These are phyloP conservation scores for Lentinula aciculospora DNA, from an alignment of 768 basidiomycete genomes.

Conservation along the genomic window DNA sequence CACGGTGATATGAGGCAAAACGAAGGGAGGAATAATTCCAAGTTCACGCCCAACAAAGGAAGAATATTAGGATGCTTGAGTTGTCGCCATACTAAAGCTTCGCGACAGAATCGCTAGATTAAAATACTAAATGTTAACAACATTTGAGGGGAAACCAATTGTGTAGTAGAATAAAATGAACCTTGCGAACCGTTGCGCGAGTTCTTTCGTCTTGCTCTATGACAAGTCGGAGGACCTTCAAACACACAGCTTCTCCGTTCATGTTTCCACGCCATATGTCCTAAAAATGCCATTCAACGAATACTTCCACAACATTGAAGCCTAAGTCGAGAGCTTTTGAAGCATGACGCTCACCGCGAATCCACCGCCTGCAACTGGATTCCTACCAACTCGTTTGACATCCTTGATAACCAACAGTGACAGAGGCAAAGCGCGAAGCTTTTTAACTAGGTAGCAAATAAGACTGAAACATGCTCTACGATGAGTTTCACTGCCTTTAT, in stretches of 20 bases:
- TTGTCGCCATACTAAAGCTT: conserved; percentile 18
- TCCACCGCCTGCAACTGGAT: conserved; percentile 3
- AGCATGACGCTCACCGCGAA: conserved; percentile 2
- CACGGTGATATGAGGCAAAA: conserved; percentile 19
- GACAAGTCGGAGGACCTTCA: conserved; percentile 6
- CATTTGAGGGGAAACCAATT: not conserved
- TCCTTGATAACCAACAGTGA: conserved; percentile 1
- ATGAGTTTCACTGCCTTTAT: not conserved
- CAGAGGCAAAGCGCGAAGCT: not conserved
- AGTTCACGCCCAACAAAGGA: conserved; percentile 16
- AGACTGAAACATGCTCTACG: not conserved
- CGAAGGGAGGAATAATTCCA: conserved; percentile 11
- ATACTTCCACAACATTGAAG: not conserved
- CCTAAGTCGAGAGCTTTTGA: no score
- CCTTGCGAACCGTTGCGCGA: not conserved
- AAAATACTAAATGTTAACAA: not conserved
- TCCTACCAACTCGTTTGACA: not conserved
- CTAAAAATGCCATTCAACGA: not conserved
- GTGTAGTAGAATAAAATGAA: not conserved
- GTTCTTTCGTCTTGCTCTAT: not conserved
- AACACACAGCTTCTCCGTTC: conserved; percentile 1
- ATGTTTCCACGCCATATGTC: not conserved
- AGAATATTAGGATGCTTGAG: conserved; percentile 12
- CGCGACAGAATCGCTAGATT: conserved; percentile 15
- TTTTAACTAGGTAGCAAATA: not conserved